Base-by-base conservation (phyloP, 2,329 filamentous ascomycete species). In the Davidsoniella australis region DNA sequence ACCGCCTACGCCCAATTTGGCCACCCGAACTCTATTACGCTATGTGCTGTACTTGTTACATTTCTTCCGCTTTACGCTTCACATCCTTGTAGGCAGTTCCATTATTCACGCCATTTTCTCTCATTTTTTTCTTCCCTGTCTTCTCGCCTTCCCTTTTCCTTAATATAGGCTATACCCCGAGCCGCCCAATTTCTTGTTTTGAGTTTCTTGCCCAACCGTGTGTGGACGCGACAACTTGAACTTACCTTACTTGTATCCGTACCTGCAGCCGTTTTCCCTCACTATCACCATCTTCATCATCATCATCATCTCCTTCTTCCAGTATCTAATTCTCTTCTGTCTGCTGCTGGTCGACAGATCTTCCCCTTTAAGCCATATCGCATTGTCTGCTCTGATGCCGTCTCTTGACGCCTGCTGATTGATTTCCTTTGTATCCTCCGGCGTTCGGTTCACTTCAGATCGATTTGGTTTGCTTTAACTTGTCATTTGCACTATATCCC, bases 391-490 rank as follows among this genome's bases (percentile, higher is more conserved):
- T 17, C 9, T 41, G 8, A 41, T 33, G 29, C 29, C 12, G 29
- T 33, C 29, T 9, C 29, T 9, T 33, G 12, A 12, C 6, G 12
- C 12, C 8, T 33, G 29, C 9, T 33, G 29, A 33, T 33, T 33
- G 29, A 33, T 33, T 33, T 33, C 29, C 29, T 33, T 33, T 33
- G 29, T 33, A 33, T 33, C 29, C 8, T 33, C 29, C 8, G 42
- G 42, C 42, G 42, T 45, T 45, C 42, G 42, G 42, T 45, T 33
- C 16, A n/a, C 17, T 45, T 18, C 42, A 29, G 24, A 14, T 45
- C 46, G 14, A 12, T 20, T 29, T 36, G 14, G 16, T 24, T 43
- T 16, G 24, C 43, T 43, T 26, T 44, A 17, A n/a, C 14, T 29
- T 36, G 2, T 33, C 16, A 33, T 10, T 45, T 45, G 12, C 26